Percentiles rank a stretch among this genome's conserved stretches.
Evolutionary conservation across 2,329 filamentous ascomycete species (phyloP).

Genomic region (Nannizziopsis arthrosporioides): DNA sequence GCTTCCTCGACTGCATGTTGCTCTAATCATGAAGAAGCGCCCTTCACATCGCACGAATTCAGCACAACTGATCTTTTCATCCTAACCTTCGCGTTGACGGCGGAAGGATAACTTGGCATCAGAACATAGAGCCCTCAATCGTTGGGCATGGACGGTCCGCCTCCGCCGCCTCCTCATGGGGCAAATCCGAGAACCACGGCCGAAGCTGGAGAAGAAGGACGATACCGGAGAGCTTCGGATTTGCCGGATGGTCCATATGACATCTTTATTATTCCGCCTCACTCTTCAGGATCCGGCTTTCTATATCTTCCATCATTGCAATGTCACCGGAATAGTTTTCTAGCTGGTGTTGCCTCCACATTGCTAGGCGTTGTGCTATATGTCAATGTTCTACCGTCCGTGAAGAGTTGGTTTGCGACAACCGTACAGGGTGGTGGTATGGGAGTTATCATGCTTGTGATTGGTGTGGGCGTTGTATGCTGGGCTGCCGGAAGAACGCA

Average conservation of each 20-base stretch:
- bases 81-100: constrained; percentile 3
- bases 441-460: constrained; percentile 58
- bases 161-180: constrained; percentile 77
- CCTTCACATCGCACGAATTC: neutral
- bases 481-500: constrained; percentile 65
- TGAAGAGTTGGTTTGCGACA: constrained; percentile 60
- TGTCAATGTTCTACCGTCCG: constrained; percentile 58
- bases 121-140: neutral
- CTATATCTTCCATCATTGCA: constrained; percentile 85
- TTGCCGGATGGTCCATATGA: constrained; percentile 87
- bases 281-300: constrained; percentile 79
- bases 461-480: constrained; percentile 62
- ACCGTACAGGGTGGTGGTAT: constrained; percentile 61
- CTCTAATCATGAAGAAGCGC: constrained; percentile 8
- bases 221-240: constrained; percentile 39
- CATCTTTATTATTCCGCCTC: constrained; percentile 91
- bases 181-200: constrained; percentile 55
- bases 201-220: constrained; percentile 16
- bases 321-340: constrained; percentile 79
- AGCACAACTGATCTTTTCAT: neutral
- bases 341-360: constrained; percentile 71
- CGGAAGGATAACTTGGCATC: neutral
- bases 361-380: constrained; percentile 62
- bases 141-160: constrained; percentile 28
- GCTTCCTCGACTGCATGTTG: neutral